Conservation (phyloP, 331 rosid genomes). For the Acacia pycnantha region DNA sequence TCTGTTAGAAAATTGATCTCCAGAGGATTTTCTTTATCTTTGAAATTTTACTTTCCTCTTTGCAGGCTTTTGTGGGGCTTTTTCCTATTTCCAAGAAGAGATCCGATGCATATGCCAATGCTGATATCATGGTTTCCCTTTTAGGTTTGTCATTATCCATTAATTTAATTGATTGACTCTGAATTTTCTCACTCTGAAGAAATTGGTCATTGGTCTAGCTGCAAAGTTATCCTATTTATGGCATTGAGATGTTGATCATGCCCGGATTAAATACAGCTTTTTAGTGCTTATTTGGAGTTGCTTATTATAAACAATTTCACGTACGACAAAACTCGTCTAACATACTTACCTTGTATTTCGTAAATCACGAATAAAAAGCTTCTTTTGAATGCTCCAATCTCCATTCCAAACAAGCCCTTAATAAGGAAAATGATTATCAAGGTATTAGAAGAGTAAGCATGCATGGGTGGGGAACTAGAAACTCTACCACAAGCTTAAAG, state of each 20-base stretch:
- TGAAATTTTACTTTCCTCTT: neutral
- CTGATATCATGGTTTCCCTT: slow-evolving; percentile 22
- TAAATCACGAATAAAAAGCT: too few species aligned
- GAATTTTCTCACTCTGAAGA: neutral
- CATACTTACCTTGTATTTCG: too few species aligned
- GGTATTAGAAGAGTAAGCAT: neutral
- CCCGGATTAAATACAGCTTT: neutral
- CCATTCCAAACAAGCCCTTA: too few species aligned
- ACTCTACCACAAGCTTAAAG: neutral
- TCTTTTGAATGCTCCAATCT: too few species aligned
- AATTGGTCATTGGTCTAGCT: neutral
- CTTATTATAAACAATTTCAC: too few species aligned
- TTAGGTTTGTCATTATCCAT: slow-evolving; percentile 12
- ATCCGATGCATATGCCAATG: slow-evolving; percentile 14
- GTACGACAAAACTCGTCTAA: too few species aligned
- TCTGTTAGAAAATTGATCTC: neutral
- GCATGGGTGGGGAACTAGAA: neutral
- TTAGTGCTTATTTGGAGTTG: too few species aligned
- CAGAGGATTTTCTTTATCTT: neutral
- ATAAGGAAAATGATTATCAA: neutral
- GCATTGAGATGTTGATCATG: neutral
- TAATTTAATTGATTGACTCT: neutral
- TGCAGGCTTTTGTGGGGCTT: slow-evolving; percentile 30
- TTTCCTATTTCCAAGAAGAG: slow-evolving; percentile 23
- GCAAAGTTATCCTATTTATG: neutral